Base-by-base conservation (phyloP, 495 filamentous ascomycete genomes). In the Neurospora intermedia region DNA sequence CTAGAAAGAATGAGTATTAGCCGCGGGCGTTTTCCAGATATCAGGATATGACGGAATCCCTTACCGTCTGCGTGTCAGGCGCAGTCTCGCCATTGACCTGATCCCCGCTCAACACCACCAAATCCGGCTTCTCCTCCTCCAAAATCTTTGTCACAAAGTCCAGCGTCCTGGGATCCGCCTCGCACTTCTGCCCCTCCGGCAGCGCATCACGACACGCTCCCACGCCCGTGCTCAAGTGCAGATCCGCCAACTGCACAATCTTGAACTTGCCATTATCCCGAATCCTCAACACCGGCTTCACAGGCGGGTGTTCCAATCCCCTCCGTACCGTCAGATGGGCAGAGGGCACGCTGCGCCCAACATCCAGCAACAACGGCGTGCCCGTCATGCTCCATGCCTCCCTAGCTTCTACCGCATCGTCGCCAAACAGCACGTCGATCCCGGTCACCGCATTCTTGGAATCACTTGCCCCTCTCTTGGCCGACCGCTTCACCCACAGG, bases 21-120 rank as follows among this genome's bases (percentile, higher is more conserved):
- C 15, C 35, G 5, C 13, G 16, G 4, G 16, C 4, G 39, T 5
- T 45, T 62, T 77, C 54, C 23, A 38, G 35, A 38, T 38, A 38
- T 38, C 35, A 38, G 4, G 35, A 38, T 5, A 38, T 4, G 4
- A 38, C 4, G 6, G 0, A 38, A 6, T 38, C 6, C 20, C 84
- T 75, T 80, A 88, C 88, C 76, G 88, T 93, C 80, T 97, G 94
- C n/a, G 90, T 89, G 86, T 99, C 96, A 23, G 91, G 92, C 3
- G 96, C 89, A 1, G 93, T 94, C 59, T 97, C 96, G 45, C 96
- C 96, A 75, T 98, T 98, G 43, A 99, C 91, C 81, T 98, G 94
- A 80, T 99, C 96, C 42, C 96, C 96, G 71, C 90, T 94, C 45
- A 98, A 84, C 27, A 99, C 88, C 16, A 97, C 94, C 72, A 99